phyloP scores from a whole-genome alignment of 352 stramenopile genomes.

The Blastocystis sp. region DNA sequence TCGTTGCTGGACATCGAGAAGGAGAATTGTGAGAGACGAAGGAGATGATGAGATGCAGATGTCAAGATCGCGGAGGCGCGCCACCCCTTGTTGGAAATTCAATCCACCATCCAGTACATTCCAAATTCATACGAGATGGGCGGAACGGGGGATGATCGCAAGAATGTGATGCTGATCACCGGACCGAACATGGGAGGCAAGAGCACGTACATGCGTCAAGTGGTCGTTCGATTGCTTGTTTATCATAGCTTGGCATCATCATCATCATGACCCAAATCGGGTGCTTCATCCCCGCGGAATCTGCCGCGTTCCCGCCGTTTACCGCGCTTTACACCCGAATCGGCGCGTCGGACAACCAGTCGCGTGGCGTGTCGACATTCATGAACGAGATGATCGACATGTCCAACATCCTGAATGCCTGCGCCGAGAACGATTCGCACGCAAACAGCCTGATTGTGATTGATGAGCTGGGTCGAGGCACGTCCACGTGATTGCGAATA shows the following conservation, averaged over 20 bases:
- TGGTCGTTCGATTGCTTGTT: conserved; percentile 65
- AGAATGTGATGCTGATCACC: conserved; percentile 85
- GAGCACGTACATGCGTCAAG: conserved; percentile 93
- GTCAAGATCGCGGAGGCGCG: conserved; percentile 81
- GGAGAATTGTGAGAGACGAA: conserved; percentile 74
- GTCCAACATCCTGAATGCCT: conserved; percentile 87
- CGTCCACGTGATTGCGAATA: conserved; percentile 78
- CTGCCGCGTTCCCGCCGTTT: conserved; percentile 86
- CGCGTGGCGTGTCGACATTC: conserved; percentile 96
- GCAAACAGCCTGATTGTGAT: conserved; percentile 90
- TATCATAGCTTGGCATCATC: conserved; percentile 50
- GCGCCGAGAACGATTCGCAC: conserved; percentile 10
- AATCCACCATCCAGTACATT: conserved; percentile 92
- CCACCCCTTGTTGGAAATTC: conserved; percentile 96
- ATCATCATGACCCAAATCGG: conserved; percentile 90
- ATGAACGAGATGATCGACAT: conserved; percentile 99
- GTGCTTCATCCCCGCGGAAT: conserved; percentile 88
- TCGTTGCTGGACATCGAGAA: conserved; percentile 68
- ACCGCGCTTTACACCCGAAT: conserved; percentile 92
- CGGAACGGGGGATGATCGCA: too few relatives aligned
- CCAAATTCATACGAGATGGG: conserved; percentile 90
- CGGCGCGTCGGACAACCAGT: conserved; percentile 91
- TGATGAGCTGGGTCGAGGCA: conserved; percentile 95
- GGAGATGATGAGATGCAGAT: conserved; percentile 76
- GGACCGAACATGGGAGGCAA: conserved; percentile 98